Evolutionary conservation across 495 filamentous ascomycete species (phyloP).

Genomic region (Daldinia grandis): DNA sequence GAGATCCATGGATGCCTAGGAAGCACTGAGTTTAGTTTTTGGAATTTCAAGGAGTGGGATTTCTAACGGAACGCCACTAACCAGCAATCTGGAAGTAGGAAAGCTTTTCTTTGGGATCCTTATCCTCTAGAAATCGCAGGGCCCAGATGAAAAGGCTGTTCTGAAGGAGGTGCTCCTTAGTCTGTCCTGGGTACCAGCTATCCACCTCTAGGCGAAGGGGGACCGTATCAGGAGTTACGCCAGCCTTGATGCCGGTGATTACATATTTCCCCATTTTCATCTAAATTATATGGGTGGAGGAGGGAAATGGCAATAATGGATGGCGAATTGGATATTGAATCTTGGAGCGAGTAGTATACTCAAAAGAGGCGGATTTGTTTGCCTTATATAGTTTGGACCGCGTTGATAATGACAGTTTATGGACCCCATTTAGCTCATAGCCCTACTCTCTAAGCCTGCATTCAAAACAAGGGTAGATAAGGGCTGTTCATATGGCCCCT

Average conservation of each 20-base stretch:
- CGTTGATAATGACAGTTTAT: no score
- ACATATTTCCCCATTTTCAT: not conserved
- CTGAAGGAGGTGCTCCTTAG: not conserved
- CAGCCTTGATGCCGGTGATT: slow-evolving; percentile 6
- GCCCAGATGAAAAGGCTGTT: slow-evolving; percentile 7
- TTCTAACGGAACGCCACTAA: not conserved
- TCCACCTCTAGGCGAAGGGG: slow-evolving; percentile 2
- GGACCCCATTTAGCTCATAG: no score
- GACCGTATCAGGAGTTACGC: not conserved
- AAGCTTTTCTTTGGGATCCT: not conserved
- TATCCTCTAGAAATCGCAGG: not conserved
- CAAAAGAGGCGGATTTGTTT: not conserved
- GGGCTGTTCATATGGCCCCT: not conserved
- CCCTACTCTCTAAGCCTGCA: no score
- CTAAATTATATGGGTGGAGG: not conserved
- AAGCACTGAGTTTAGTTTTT: not conserved
- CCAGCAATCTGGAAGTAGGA: slow-evolving; percentile 3
- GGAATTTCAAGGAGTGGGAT: not conserved
- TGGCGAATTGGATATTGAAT: not conserved
- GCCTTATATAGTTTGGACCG: not conserved
- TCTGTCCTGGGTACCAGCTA: not conserved
- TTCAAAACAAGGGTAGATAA: not conserved
- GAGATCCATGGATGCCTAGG: slow-evolving; percentile 2
- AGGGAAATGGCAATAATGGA: no score
- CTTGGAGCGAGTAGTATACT: not conserved